A percentile compares a stretch with the other conserved stretches of the same genome.
phyloP scores from a whole-genome alignment of 192 early-diverging fungal species.

The Umbelopsis isabellina region DNA sequence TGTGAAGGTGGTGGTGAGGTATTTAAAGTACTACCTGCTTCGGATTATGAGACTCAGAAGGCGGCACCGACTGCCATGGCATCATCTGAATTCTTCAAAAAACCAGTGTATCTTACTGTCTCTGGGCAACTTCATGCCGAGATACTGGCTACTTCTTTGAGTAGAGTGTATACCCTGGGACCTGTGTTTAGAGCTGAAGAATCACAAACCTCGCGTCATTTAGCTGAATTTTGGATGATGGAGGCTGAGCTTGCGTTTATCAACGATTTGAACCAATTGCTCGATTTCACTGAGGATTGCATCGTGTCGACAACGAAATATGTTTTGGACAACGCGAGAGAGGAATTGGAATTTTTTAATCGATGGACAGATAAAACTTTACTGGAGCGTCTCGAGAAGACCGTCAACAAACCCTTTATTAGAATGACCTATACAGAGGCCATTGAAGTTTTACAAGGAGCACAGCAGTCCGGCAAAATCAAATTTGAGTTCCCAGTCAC shows the following conservation, averaged over 20 bases:
- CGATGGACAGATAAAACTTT: constrained; percentile 58
- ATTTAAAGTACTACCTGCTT: constrained; percentile 58
- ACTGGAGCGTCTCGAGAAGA: constrained; percentile 39
- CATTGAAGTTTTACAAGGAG: constrained; percentile 64
- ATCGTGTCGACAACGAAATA: constrained; percentile 59
- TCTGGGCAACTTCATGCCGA: constrained; percentile 89
- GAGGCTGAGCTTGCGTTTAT: constrained; percentile 87
- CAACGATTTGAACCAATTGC: constrained; percentile 56
- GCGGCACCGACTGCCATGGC: constrained; percentile 36
- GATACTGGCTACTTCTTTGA: constrained; percentile 67
- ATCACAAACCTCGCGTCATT: constrained; percentile 77
- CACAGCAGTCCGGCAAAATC: constrained; percentile 41
- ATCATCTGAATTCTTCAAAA: constrained; percentile 64
- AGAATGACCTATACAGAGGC: constrained; percentile 82
- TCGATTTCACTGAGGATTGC: constrained; percentile 72
- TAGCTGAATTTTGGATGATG: constrained; percentile 95
- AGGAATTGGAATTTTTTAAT: constrained; percentile 65
- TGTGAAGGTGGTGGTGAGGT: constrained; percentile 92
- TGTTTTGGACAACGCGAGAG: constrained; percentile 54
- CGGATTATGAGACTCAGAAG: not conserved
- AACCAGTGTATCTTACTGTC: constrained; percentile 78
- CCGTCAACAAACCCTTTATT: constrained; percentile 59
- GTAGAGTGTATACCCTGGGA: constrained; percentile 80
- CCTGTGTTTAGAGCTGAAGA: constrained; percentile 87
- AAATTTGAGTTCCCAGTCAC: constrained; percentile 65